A percentile compares a stretch with the other conserved stretches of the same genome.
Evolutionary conservation across 148 eudicot species (phyloP).

Genomic region (Chenopodium formosanum): DNA sequence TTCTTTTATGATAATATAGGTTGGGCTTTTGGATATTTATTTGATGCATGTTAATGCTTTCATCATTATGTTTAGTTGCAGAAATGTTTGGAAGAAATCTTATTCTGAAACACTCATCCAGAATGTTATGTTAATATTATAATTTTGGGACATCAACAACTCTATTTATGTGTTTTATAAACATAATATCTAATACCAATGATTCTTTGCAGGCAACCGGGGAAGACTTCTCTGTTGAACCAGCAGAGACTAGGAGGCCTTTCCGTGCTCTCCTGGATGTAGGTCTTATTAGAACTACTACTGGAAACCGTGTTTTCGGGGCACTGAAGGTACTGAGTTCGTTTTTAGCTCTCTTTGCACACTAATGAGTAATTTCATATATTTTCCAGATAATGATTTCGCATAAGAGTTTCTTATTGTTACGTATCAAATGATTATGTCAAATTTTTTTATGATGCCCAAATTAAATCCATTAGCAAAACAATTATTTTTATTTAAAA

Average conservation of each 20-base stretch:
- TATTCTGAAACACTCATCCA: no score
- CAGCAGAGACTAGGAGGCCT: conserved; percentile 70
- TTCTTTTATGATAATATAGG: not conserved
- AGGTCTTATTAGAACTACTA: conserved; percentile 70
- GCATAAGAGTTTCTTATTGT: not conserved
- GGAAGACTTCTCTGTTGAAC: conserved; percentile 84
- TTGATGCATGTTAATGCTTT: not conserved
- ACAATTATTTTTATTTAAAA: not conserved
- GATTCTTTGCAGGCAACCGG: conserved; percentile 55
- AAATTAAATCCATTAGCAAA: not conserved
- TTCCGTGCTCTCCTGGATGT: conserved; percentile 92
- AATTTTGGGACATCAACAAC: not conserved
- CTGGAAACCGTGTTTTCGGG: conserved; percentile 86
- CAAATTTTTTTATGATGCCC: conserved; percentile 1
- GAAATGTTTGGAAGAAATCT: not conserved
- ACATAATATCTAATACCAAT: not conserved
- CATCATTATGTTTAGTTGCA: not conserved
- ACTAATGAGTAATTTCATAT: not conserved
- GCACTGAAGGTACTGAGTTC: conserved; percentile 61
- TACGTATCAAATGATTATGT: not conserved
- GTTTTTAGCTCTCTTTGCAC: not conserved
- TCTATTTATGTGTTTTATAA: not conserved
- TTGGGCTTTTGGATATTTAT: not conserved
- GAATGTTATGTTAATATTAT: no score
- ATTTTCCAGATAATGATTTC: not conserved